Evolutionary conservation across 768 basidiomycete species (phyloP).

Genomic region (Leccinum obscurum): DNA sequence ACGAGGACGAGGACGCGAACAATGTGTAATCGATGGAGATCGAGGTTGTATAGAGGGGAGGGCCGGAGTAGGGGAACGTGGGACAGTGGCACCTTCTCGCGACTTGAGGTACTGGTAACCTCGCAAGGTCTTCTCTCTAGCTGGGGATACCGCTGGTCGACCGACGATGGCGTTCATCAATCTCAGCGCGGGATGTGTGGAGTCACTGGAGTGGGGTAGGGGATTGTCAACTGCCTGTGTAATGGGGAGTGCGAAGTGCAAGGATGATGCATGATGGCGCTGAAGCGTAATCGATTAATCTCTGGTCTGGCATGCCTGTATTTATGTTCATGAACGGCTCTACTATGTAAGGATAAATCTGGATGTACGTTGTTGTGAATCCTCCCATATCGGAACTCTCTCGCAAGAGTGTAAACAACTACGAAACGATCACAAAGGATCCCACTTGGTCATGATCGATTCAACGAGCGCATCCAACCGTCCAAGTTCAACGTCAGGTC

Average conservation of each 20-base stretch:
- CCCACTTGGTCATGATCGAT: constrained; percentile 69
- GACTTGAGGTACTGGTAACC: no score
- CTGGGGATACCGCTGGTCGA: background rate
- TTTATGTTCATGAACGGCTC: no score
- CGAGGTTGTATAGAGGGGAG: background rate
- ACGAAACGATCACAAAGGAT: constrained; percentile 5
- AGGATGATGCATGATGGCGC: no score
- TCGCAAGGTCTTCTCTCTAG: background rate
- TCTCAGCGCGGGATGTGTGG: background rate
- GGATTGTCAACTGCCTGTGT: background rate
- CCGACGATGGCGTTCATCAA: background rate
- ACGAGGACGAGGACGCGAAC: background rate
- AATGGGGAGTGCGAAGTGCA: no score
- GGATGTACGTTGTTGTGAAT: no score
- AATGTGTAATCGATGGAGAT: background rate
- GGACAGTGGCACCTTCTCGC: no score
- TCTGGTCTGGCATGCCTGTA: no score
- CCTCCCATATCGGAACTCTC: constrained; percentile 8
- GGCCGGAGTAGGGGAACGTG: no score
- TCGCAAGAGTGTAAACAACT: constrained; percentile 32
- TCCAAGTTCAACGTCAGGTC: constrained; percentile 57
- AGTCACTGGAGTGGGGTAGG: background rate
- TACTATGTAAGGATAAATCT: no score
- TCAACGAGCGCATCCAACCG: constrained; percentile 58
- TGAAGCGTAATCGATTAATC: no score